A percentile compares a stretch with the other conserved stretches of the same genome.
These are phyloP conservation scores for Mortierella sp. DNA, from an alignment of 371 early-diverging fungal species.

Conservation along the genomic window DNA sequence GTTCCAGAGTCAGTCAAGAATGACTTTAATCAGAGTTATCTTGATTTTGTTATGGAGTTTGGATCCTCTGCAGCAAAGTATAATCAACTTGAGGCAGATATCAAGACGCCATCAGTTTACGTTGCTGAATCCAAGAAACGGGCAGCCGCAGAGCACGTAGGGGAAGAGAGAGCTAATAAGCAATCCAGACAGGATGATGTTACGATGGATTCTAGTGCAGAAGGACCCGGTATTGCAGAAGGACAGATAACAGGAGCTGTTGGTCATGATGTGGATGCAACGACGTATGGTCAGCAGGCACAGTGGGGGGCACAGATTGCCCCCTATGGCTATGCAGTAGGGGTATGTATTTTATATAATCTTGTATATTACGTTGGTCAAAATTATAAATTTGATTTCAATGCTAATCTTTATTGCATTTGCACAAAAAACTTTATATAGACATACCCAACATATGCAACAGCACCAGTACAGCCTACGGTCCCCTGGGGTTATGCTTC, in stretches of 20 bases:
- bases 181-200: slow-evolving; percentile 21
- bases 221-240: background rate
- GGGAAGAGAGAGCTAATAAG: slow-evolving; percentile 37
- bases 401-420: background rate
- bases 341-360: slow-evolving; percentile 8
- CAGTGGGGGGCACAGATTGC: slow-evolving; percentile 19
- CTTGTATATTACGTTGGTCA: too few relatives aligned
- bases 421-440: background rate
- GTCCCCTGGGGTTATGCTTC: slow-evolving; percentile 19
- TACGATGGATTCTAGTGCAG: slow-evolving; percentile 12
- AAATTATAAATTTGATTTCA: background rate
- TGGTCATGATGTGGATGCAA: slow-evolving; percentile 8
- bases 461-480: slow-evolving; percentile 3
- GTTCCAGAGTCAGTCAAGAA: slow-evolving; percentile 59
- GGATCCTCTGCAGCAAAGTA: slow-evolving; percentile 50
- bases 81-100: slow-evolving; percentile 37
- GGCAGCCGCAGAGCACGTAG: slow-evolving; percentile 32
- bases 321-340: slow-evolving; percentile 25
- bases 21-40: slow-evolving; percentile 62
- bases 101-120: slow-evolving; percentile 28
- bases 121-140: slow-evolving; percentile 40
- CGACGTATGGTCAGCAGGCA: slow-evolving; percentile 17
- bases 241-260: background rate
- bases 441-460: slow-evolving; percentile 22
- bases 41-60: slow-evolving; percentile 66